Conservation (phyloP, 2,329 filamentous ascomycete species). For the Westerdykella aurantiaca region DNA sequence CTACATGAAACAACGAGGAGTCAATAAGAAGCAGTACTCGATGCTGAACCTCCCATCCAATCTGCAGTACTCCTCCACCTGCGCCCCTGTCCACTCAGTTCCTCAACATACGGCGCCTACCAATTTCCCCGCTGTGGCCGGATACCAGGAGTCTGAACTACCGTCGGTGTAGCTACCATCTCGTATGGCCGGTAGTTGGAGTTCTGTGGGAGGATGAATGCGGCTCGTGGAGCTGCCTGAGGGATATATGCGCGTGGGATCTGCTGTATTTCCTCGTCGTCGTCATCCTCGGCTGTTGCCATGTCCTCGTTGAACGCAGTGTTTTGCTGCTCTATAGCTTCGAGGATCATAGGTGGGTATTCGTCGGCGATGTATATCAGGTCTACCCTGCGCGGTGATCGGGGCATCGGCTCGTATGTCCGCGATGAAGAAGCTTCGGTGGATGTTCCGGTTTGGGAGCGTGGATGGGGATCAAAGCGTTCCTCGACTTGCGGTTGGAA, state of each 20-base stretch:
- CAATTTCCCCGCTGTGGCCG: conserved; percentile 3
- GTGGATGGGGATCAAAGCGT: not conserved
- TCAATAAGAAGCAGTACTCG: conserved; percentile 21
- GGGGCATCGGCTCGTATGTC: not conserved
- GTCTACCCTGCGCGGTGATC: conserved; percentile 7
- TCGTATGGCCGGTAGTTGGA: conserved; percentile 2
- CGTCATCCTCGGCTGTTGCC: not conserved
- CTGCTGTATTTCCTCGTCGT: conserved; percentile 8
- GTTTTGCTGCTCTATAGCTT: conserved; percentile 6
- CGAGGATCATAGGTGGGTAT: conserved; percentile 14
- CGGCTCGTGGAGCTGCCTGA: conserved; percentile 5
- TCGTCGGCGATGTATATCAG: conserved; percentile 20
- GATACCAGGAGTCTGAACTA: not conserved
- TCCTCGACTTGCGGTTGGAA: not conserved
- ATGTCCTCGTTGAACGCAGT: conserved; percentile 1
- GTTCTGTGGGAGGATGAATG: conserved; percentile 10
- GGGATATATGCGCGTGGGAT: conserved; percentile 18
- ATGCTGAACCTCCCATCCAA: conserved; percentile 8
- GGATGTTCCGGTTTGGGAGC: not conserved
- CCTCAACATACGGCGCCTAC: conserved; percentile 16
- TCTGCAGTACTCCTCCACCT: conserved; percentile 4
- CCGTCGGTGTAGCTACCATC: not conserved
- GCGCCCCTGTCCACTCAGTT: not conserved
- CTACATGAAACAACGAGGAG: conserved; percentile 6
- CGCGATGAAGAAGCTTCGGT: not conserved